These are phyloP conservation scores for Talaromyces stipitatus DNA, from an alignment of 495 filamentous ascomycete genomes.

Conservation along the genomic window DNA sequence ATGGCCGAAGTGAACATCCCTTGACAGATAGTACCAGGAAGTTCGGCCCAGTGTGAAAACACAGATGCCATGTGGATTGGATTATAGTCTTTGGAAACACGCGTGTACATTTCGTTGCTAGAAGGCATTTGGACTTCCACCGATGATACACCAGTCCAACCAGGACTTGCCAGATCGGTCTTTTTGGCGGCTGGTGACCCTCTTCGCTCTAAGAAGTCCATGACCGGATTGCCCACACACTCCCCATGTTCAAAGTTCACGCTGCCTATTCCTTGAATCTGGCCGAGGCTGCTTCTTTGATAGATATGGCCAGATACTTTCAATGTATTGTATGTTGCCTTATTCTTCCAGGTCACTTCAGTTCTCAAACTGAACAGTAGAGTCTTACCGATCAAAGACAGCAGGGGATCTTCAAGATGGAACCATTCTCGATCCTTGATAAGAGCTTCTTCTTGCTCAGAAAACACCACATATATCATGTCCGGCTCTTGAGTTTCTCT, in stretches of 20 bases:
- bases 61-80: conserved; percentile 96
- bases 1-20: conserved; percentile 98
- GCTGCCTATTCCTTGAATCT: not conserved
- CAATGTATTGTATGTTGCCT: not conserved
- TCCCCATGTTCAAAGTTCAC: not conserved
- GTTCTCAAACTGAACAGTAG: conserved; percentile 79
- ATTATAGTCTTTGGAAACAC: conserved; percentile 96
- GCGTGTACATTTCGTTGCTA: conserved; percentile 94
- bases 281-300: not conserved
- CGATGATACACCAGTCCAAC: conserved; percentile 87
- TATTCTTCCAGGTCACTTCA: conserved; percentile 78
- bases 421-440: conserved; percentile 89
- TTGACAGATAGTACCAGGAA: conserved; percentile 44
- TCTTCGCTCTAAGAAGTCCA: conserved; percentile 22
- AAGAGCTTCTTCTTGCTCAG: conserved; percentile 78
- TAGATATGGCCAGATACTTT: not conserved
- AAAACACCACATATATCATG: conserved; percentile 76
- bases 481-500: conserved; percentile 94
- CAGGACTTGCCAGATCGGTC: conserved; percentile 94
- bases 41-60: conserved; percentile 87
- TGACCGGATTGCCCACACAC: conserved; percentile 21
- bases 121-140: conserved; percentile 79
- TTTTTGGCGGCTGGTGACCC: conserved; percentile 22
- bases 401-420: conserved; percentile 50
- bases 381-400: conserved; percentile 67